Base-by-base conservation (phyloP, 2,329 filamentous ascomycete genomes). In the Xylariaceae sp. region DNA sequence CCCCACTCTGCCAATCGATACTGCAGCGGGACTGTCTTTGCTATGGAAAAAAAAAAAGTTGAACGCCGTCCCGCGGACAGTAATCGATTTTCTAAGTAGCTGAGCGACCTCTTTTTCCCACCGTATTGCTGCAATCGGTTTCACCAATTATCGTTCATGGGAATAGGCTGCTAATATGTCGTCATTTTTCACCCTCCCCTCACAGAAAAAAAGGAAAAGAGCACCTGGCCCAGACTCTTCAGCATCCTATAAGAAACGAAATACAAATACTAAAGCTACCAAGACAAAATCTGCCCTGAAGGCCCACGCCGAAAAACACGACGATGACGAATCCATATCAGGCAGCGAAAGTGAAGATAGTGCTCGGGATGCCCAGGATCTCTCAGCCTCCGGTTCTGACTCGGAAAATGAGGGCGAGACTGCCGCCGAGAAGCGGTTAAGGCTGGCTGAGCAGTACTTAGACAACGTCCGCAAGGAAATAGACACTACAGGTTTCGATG, bases 151-250 rank as follows among this genome's bases (percentile, higher is more conserved):
- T 11, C 13, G 6, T n/a, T 7, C 15, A n/a, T 32, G 12, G 13
- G 30, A n/a, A 17, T n/a, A 6, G 4, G 8, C 30, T 32, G 12
- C 16, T n/a, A 32, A 9, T 9, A 52, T 95, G 90, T 95, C 91
- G 59, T 95, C 90, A 30, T 98, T 97, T 68, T 98, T 98, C 68
- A 95, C 90, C 38, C 73, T 85, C 30, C 89, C 93, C 4, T 85
- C 86, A 38, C 85, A 91, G 60, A 88, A 87, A 71, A 97, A 97
- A 76, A 78, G 93, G 56, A 97, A 97, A 74, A 78, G 90, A 47
- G 59, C 71, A 6, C 64, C 70, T 42, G 73, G 74, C 19, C 60
- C 69, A 13, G 74, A 80, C 38, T 11, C 22, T 11, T 26, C 22
- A 26, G 6, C 22, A 6, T 26, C 65, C 64, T 4, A 75, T 79